Evolutionary conservation across 805 yeast species (phyloP), one percentile per base, ranked within the genome.

Genomic region (Ogataea neopini): DNA sequence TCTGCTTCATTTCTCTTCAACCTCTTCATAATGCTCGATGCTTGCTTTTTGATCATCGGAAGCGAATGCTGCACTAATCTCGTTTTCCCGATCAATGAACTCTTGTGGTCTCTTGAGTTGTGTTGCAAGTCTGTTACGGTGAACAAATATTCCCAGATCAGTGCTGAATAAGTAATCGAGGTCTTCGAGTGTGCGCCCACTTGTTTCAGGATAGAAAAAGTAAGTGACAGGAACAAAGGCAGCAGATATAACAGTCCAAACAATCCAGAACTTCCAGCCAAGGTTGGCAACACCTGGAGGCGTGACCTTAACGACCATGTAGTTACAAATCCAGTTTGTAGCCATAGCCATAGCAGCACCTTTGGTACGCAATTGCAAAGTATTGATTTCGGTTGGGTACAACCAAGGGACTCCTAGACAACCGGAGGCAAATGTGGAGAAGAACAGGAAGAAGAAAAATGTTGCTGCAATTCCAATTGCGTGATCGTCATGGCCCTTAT

Each of bases 131-230:
- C 37, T 15, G 33, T 48, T 48, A 7, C 38, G 29, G 46, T 44
- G 49, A 8, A 48, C 39, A 40, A 48, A 43, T 6, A 48, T 14
- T 13, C 47, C 44, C 15, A 40, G 47, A 10, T 46, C 37, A 18
- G 49, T 36, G 28, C 34, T 30, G 42, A 54, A 52, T 30, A 54
- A 45, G 53, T 48, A 56, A 29, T 56, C 58, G 28, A 58, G 52
- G 42, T 72, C 76, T 54, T 74, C 79, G 58, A 75, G 68, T 17
- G 73, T 64, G 47, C 75, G 64, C 6, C 77, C 77, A 38, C 68
- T 67, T 7, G 78, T 74, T 56, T 75, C 79, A 4, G 78, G 79
- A 52, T 70, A 72, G 38, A 72, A 61, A 49, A 72, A 61, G 61
- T 62, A 67, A 38, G 49, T 41, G 18, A 30, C 34, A 8, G 43